Base-by-base conservation (phyloP, 2,329 filamentous ascomycete genomes). In the Talaromyces rugulosus region DNA sequence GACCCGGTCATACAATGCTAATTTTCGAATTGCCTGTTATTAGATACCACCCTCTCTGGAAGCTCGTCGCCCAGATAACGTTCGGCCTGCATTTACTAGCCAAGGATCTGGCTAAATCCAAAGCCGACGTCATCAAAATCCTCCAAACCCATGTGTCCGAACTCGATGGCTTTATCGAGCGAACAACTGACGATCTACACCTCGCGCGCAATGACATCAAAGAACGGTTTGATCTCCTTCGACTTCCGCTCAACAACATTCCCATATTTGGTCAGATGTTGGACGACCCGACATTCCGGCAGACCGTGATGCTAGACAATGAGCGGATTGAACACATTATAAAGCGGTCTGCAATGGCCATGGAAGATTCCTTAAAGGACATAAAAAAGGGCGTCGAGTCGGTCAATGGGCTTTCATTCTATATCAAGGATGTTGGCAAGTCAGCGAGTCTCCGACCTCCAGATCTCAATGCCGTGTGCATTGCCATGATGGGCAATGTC, bases 81-180 rank as follows among this genome's bases (percentile, higher is more conserved):
- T 98, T 98, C 74, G 94, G 95, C 23, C 88, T 98, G 42, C 93
- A 97, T 74, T 81, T 98, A 52, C 79, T 98, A 62, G 86, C 96
- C 60, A 88, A 93, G 70, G 87, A 88, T 64, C 86, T 96, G 74
- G 93, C 95, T 59, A 96, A 94, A 75, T 96, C 91, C 67, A 90
- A 96, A 67, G 83, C 87, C 36, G 91, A 96, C 72, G 94, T 97
- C 12, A 88, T 96, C 65, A 87, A 84, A 66, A 98, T 98, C 59
- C 82, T 98, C 61, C 92, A 97, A 71, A 87, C 86, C 14, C 94
- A 98, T 74, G 95, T 98, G 64, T 91, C 96, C 71, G 94, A 98
- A 75, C 86, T 98, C 33, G 95, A 98, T 75, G 88, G 89, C 69
- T 97, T 96, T 70, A 80, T 98, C 36, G 91, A 96, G 74, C 87